phyloP scores from a whole-genome alignment of 1,284 basidiomycete genomes.

The Exobasidium rhododendri region DNA sequence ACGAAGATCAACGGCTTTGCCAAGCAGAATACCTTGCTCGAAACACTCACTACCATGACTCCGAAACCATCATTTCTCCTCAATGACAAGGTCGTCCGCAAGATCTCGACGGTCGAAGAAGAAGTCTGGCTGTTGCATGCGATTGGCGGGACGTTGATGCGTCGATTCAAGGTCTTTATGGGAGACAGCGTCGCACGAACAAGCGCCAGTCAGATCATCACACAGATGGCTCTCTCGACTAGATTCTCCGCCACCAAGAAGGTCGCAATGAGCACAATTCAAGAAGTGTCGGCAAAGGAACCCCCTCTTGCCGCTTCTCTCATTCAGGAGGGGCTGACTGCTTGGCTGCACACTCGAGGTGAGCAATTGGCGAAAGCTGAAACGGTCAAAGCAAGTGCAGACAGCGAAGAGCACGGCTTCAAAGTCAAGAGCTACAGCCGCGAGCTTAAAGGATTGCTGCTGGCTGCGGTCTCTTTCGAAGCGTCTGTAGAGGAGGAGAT shows the following conservation, averaged over 20 bases:
- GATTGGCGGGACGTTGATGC: constrained; percentile 23
- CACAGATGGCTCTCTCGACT: constrained; percentile 19
- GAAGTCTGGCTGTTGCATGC: constrained; percentile 40
- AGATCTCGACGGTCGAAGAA: constrained; percentile 33
- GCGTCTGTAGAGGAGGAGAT: constrained; percentile 1
- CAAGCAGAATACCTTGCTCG: constrained; percentile 27
- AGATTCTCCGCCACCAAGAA: background rate
- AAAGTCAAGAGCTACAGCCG: constrained; percentile 29
- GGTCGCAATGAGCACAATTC: constrained; percentile 14
- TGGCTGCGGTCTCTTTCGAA: constrained; percentile 30
- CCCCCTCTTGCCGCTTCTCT: constrained; percentile 28
- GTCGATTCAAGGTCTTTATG: constrained; percentile 13
- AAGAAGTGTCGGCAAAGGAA: constrained; percentile 19
- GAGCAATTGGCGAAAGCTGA: background rate
- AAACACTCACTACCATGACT: constrained; percentile 26
- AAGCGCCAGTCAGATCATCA: constrained; percentile 27
- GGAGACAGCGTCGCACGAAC: constrained; percentile 26
- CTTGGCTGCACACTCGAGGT: background rate
- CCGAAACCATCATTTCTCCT: constrained; percentile 52
- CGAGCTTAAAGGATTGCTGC: constrained; percentile 29
- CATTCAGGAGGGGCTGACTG: constrained; percentile 26
- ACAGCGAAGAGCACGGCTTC: constrained; percentile 27
- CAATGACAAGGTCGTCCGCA: constrained; percentile 46
- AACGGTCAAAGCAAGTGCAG: background rate
- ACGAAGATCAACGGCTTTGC: constrained; percentile 28